phyloP scores from a whole-genome alignment of 371 early-diverging fungal genomes.

The Astathelohania contejeani region DNA sequence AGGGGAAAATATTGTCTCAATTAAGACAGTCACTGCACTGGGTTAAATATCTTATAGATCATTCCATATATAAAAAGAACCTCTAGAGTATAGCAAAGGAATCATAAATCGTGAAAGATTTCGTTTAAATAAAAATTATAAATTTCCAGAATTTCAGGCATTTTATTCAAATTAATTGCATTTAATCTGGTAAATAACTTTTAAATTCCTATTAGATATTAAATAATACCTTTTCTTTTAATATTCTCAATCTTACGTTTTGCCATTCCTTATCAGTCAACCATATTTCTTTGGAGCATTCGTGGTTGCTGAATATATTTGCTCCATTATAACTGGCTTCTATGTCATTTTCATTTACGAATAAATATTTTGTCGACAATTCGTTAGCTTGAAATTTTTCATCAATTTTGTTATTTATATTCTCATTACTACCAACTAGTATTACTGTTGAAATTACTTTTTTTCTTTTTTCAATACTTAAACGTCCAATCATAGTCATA shows the following conservation, averaged over 20 bases:
- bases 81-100: no score
- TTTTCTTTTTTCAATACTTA: not conserved
- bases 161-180: no score
- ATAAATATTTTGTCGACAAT: not conserved
- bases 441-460: not conserved
- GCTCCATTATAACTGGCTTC: slow-evolving; percentile 30
- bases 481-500: not conserved
- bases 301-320: slow-evolving; percentile 36
- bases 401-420: not conserved
- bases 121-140: no score
- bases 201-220: slow-evolving; percentile 33
- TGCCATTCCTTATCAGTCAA: slow-evolving; percentile 52
- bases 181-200: no score
- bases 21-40: no score
- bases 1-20: no score
- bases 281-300: slow-evolving; percentile 48
- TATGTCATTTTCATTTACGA: not conserved
- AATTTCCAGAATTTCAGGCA: no score
- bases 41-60: no score
- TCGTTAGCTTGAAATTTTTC: not conserved
- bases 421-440: not conserved
- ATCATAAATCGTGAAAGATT: no score
- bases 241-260: slow-evolving; percentile 36
- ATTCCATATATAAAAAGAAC: no score
- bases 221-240: slow-evolving; percentile 53